phyloP scores from a whole-genome alignment of 108 stramenopile genomes.

The Fistulifera pelliculosa region DNA sequence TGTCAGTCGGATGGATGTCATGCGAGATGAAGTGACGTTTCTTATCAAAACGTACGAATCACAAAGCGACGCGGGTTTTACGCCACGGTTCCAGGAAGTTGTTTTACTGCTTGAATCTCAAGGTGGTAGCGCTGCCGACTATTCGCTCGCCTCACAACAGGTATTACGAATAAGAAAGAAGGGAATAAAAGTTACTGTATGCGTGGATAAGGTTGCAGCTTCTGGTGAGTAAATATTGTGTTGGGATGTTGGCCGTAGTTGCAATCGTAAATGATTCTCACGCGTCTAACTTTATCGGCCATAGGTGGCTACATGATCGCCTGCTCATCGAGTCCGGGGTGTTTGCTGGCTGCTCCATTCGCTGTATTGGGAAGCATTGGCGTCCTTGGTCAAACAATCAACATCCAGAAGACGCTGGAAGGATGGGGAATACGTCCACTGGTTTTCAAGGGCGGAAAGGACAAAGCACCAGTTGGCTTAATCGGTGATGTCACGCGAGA shows the following conservation, averaged over 20 bases:
- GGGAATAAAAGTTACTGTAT: constrained; percentile 56
- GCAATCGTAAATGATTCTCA: no score
- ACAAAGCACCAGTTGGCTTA: constrained; percentile 68
- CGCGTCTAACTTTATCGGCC: background rate
- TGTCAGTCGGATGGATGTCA: constrained; percentile 37
- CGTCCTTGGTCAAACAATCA: constrained; percentile 61
- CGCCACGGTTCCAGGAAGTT: constrained; percentile 23
- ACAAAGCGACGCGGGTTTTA: constrained; percentile 1
- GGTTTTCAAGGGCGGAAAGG: constrained; percentile 64
- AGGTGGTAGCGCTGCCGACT: constrained; percentile 64
- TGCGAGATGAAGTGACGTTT: constrained; percentile 70
- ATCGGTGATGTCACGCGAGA: constrained; percentile 70
- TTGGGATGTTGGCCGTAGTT: background rate
- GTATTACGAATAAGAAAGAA: constrained; percentile 48
- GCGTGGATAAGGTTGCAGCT: constrained; percentile 58
- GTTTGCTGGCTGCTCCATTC: constrained; percentile 69
- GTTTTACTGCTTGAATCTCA: constrained; percentile 67
- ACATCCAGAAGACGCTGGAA: constrained; percentile 53
- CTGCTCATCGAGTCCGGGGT: constrained; percentile 55
- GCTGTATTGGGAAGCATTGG: constrained; percentile 75
- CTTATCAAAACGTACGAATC: constrained; percentile 27
- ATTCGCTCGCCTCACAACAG: constrained; percentile 69
- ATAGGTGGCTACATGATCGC: constrained; percentile 84
- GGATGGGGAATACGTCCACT: constrained; percentile 54
- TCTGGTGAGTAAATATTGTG: constrained; percentile 28